Base-by-base conservation (phyloP, 176 grass and related monocot genomes). In the Triticum aestivum region DNA sequence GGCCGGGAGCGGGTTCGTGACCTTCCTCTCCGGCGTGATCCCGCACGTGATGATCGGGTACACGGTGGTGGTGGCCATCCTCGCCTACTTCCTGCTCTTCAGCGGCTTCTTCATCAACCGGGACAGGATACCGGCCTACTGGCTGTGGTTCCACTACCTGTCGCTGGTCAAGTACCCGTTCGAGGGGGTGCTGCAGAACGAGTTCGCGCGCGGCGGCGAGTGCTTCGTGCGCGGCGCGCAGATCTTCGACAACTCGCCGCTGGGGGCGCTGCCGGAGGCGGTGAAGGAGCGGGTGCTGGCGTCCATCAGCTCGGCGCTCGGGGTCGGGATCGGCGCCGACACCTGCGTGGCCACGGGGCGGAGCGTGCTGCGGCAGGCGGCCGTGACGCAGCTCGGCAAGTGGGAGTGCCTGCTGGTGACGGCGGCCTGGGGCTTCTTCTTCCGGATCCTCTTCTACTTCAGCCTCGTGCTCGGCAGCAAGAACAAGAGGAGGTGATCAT, bases 141-240 rank as follows among this genome's bases (percentile, higher is more conserved):
- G 96, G 96, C 56, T 98, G 15, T 98, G 96, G 96, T 98, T 98
- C 91, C 96, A 98, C 71, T 98, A 98, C 89, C 75, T 98, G 52
- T 98, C 95, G 2, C 91, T 98, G 18, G 89, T 98, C 41, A 98
- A 95, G 86, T 98, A 98, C 78, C 93, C 93, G 24, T 94, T 92
- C 77, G 93, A 98, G 81, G 96, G 86, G 1, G 93, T 98, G 61
- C 64, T 98, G 85, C 96, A 95, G 83, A 98, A 98, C 87, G 96
- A 98, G 96, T 98, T 98, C 56, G 91, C 52, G 6, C 78, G 86
- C 64, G 15, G 14, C 20, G 88, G 90, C 23, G 89, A 93, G 84
- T 98, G 95, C 88, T 98, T 89, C 83, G 87, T 79, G 10, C 82
- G 93, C 26, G 95, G 95, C 58, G 45, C 54, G 26, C 95, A 98